A percentile compares a stretch with the other conserved stretches of the same genome.
These are phyloP conservation scores for Ophiocordyceps camponoti-rufipedis DNA, from an alignment of 2,329 filamentous ascomycete species.

Conservation along the genomic window DNA sequence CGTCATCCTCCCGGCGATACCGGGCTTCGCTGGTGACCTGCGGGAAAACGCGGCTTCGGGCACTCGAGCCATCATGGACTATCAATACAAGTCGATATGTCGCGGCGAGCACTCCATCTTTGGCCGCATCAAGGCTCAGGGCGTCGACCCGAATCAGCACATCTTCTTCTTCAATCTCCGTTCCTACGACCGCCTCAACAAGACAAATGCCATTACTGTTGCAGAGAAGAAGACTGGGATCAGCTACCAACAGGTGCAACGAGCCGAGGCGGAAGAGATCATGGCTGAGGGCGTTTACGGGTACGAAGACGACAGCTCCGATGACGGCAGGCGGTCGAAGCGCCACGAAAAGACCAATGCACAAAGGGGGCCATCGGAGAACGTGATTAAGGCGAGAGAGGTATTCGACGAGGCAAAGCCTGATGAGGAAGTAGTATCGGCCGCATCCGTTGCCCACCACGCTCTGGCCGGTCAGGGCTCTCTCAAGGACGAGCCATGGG, in stretches of 20 bases:
- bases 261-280: conserved; percentile 74
- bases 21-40: conserved; percentile 85
- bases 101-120: conserved; percentile 85
- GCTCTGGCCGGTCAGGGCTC: conserved; percentile 52
- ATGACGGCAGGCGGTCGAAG: conserved; percentile 12
- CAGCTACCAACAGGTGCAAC: conserved; percentile 70
- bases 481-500: conserved; percentile 56
- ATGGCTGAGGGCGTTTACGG: conserved; percentile 61
- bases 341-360: conserved; percentile 17
- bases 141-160: conserved; percentile 60
- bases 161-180: conserved; percentile 91
- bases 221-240: conserved; percentile 70
- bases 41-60: conserved; percentile 67
- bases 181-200: conserved; percentile 82
- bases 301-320: conserved; percentile 20
- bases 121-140: conserved; percentile 51
- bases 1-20: conserved; percentile 75
- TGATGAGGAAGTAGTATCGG: conserved; percentile 17
- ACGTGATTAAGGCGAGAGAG: conserved; percentile 27
- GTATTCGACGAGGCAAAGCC: conserved; percentile 31
- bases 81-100: conserved; percentile 92
- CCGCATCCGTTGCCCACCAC: conserved; percentile 46
- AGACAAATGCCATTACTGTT: conserved; percentile 52
- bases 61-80: conserved; percentile 93
- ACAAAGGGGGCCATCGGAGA: conserved; percentile 17